Evolutionary conservation across 202 grass and related monocot species (phyloP).

Genomic region (Schoenoplectus triqueter): DNA sequence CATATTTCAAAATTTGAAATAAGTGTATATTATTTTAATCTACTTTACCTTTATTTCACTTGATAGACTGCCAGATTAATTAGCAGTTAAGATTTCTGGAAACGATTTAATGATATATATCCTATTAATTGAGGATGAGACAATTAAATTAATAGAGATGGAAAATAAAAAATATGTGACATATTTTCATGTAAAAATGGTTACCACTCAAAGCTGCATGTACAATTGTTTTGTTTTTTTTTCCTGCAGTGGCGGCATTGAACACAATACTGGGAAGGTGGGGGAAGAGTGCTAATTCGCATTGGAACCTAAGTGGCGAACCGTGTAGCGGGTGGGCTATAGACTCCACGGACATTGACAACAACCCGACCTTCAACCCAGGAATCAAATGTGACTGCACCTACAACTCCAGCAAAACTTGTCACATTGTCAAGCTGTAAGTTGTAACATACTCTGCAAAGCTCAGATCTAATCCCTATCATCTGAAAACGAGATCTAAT

Average conservation of each 20-base stretch:
- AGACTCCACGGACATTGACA: constrained; percentile 40
- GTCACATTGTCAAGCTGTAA: constrained; percentile 64
- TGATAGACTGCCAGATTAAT: neutral
- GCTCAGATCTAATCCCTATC: no score
- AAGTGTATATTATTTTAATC: neutral
- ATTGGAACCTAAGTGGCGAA: constrained; percentile 76
- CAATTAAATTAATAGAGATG: neutral
- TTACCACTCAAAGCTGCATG: no score
- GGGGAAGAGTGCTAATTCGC: constrained; percentile 36
- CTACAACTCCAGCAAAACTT: constrained; percentile 49
- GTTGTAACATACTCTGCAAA: neutral
- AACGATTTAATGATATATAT: neutral
- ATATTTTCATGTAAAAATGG: no score
- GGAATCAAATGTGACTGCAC: constrained; percentile 67
- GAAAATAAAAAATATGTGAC: no score
- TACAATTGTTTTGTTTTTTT: neutral
- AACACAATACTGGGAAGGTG: constrained; percentile 61
- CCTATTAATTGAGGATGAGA: neutral
- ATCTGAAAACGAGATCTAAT: no score
- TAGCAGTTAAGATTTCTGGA: neutral
- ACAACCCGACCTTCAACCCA: constrained; percentile 41
- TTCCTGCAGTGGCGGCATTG: constrained; percentile 50
- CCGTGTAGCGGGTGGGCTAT: constrained; percentile 60
- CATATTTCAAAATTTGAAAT: neutral
- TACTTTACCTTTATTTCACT: neutral